Percentiles rank a stretch among this genome's conserved stretches.
Conservation (phyloP, 2,329 filamentous ascomycete species). For the Hymenoscyphus linearis region DNA sequence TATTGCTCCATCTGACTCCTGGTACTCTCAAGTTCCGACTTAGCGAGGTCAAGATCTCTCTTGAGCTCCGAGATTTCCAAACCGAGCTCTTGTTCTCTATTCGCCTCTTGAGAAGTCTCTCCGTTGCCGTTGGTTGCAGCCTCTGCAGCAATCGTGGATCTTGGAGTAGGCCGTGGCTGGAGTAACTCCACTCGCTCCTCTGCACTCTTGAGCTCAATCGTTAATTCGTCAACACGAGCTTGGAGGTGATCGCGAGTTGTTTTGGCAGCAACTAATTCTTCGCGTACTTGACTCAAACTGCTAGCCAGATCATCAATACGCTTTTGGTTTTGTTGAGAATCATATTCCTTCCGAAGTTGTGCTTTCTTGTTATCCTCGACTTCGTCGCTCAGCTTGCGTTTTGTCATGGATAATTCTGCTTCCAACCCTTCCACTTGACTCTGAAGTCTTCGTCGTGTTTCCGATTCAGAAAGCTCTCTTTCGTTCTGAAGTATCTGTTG, state of each 20-base stretch:
- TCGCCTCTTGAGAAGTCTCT: conserved; percentile 50
- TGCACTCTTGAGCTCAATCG: conserved; percentile 79
- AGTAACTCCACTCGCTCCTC: conserved; percentile 81
- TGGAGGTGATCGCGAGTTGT: conserved; percentile 87
- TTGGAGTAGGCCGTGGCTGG: conserved; percentile 69
- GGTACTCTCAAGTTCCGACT: conserved; percentile 73
- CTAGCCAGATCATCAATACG: conserved; percentile 87
- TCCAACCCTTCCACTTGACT: conserved; percentile 73
- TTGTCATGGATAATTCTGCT: conserved; percentile 68
- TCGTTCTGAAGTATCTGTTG: conserved; percentile 90
- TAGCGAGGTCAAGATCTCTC: conserved; percentile 77
- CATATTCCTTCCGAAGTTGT: conserved; percentile 80
- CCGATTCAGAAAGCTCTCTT: conserved; percentile 76
- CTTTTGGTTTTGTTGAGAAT: conserved; percentile 81
- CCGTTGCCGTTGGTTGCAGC: conserved; percentile 38
- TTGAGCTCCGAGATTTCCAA: conserved; percentile 82
- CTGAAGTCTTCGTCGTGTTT: conserved; percentile 75
- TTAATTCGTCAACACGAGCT: conserved; percentile 79
- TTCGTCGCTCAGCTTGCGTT: conserved; percentile 79
- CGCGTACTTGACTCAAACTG: conserved; percentile 72
- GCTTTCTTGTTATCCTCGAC: conserved; percentile 79
- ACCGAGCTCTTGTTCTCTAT: conserved; percentile 71
- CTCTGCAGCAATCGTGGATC: conserved; percentile 42
- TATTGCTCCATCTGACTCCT: conserved; percentile 82
- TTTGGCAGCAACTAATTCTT: conserved; percentile 81